Conservation (phyloP, 2,329 filamentous ascomycete species). For the Nemania bipapillata region DNA sequence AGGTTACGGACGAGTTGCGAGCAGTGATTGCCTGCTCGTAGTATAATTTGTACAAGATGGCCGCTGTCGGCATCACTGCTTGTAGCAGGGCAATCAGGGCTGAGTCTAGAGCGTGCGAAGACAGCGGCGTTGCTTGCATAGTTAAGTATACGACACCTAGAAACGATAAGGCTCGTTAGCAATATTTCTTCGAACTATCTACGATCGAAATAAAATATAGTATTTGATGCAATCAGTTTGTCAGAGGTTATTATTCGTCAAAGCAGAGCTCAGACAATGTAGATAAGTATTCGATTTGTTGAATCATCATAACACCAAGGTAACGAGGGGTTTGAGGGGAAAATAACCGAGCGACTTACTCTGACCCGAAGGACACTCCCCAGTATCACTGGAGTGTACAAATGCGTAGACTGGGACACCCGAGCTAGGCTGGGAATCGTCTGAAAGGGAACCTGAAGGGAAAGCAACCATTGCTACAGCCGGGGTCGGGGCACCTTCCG, state of each 20-base stretch:
- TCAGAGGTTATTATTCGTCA: slow-evolving; percentile 91
- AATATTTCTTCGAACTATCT: background rate
- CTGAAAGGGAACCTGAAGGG: slow-evolving; percentile 62
- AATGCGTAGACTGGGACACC: slow-evolving; percentile 67
- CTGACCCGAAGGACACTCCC: slow-evolving; percentile 88
- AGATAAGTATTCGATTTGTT: slow-evolving; percentile 94
- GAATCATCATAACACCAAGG: slow-evolving; percentile 84
- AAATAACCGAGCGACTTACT: slow-evolving; percentile 72
- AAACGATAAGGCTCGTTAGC: slow-evolving; percentile 37
- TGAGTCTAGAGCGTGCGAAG: slow-evolving; percentile 54
- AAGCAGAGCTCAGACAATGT: slow-evolving; percentile 96
- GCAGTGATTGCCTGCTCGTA: slow-evolving; percentile 63
- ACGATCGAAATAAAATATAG: slow-evolving; percentile 37
- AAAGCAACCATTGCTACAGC: slow-evolving; percentile 78
- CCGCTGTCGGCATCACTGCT: slow-evolving; percentile 46
- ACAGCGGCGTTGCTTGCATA: slow-evolving; percentile 52
- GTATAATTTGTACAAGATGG: slow-evolving; percentile 62
- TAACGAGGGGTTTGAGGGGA: slow-evolving; percentile 20
- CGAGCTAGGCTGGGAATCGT: slow-evolving; percentile 50
- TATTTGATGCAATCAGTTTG: slow-evolving; percentile 77
- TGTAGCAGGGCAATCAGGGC: slow-evolving; percentile 58
- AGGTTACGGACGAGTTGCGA: slow-evolving; percentile 45
- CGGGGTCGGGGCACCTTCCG: slow-evolving; percentile 80
- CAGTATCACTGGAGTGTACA: slow-evolving; percentile 87
- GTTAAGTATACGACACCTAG: slow-evolving; percentile 55